Conservation (phyloP, 2,329 filamentous ascomycete species). For the Colletotrichum phormii region DNA sequence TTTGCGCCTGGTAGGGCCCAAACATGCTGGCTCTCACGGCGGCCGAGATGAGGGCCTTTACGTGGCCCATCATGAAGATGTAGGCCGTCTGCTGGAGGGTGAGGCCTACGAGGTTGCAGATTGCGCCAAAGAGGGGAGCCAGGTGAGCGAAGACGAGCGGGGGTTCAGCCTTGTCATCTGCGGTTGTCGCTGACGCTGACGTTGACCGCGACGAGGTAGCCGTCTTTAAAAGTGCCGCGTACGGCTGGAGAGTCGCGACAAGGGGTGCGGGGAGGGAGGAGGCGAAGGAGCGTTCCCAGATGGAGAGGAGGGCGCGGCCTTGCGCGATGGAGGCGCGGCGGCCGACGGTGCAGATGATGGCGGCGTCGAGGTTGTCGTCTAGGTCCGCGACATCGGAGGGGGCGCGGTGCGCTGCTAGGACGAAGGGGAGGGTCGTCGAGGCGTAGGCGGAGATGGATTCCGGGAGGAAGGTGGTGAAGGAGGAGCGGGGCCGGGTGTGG, state of each 20-base stretch:
- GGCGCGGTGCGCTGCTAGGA: conserved; percentile 73
- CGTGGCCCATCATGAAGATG: conserved; percentile 80
- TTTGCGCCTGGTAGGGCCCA: conserved; percentile 84
- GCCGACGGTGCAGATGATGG: conserved; percentile 82
- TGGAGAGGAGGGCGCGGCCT: conserved; percentile 77
- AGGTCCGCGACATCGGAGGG: conserved; percentile 64
- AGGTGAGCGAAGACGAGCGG: conserved; percentile 61
- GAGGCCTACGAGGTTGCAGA: conserved; percentile 72
- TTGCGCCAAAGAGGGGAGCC: conserved; percentile 76
- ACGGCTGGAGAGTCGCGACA: conserved; percentile 47
- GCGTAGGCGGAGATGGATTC: conserved; percentile 79
- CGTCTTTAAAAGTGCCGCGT: conserved; percentile 49
- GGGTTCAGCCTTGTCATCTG: conserved; percentile 23
- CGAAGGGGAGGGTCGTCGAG: conserved; percentile 79
- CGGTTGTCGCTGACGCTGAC: conserved; percentile 20
- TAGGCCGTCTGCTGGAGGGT: conserved; percentile 74
- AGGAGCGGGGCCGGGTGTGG: conserved; percentile 63
- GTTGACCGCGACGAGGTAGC: conserved; percentile 32
- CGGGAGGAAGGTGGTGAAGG: conserved; percentile 75
- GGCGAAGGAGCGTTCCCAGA: conserved; percentile 81
- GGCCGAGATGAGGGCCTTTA: conserved; percentile 80
- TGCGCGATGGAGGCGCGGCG: conserved; percentile 80
- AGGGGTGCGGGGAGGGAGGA: conserved; percentile 44
- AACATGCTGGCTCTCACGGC: conserved; percentile 82
- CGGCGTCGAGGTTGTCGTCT: conserved; percentile 82